Base-by-base conservation (phyloP, 2,329 filamentous ascomycete species). In the Neofusicoccum ribis region DNA sequence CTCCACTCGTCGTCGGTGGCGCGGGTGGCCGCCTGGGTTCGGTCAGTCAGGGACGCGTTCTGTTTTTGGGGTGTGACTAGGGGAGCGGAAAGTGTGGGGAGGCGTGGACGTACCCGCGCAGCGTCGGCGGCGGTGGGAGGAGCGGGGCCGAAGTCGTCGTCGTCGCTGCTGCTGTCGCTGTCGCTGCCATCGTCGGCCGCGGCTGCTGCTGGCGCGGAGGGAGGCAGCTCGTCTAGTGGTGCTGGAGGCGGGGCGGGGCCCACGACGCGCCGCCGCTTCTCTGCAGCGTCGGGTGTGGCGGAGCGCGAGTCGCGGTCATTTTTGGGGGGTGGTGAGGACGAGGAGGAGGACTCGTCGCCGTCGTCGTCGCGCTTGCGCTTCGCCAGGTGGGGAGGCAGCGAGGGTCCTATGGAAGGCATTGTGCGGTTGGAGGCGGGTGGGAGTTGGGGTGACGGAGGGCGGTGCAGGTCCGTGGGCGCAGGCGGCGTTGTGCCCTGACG, bases 361-460 rank as follows among this genome's bases (percentile, higher is more conserved):
- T 82, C 78, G 65, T 79, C 76, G 69, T 83, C 70, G 76, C 79
- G 79, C 82, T 86, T 78, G 68, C 78, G 73, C 75, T 85, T 82
- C 11, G 83, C 70, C 47, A 90, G 83, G 67, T 91, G 87, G 4
- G 89, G 84, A 12, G 91, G 90, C 27, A 93, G 77, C 67, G 88
- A 82, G 14, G 91, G 90, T 5, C 90, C 90, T 72, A 91, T 88
- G 39, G 86, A 87, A 59, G 88, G 81, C 89, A 91, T 91, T 20
- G 17, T 78, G n/a, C 3, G 15, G 15, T 72, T 37, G 51, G 20
- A 27, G 17, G 78, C 15, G 7, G 15, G 15, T 72, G 23, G 36
- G 20, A 27, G 37, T 43, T 12, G 52, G 12, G 17, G 34, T 36
- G 39, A n/a, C 20, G 56, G 3, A 17, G 23, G 23, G 56, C 8